Evolutionary conservation across 352 stramenopile species (phyloP), one percentile per base, ranked within the genome.

Genomic region (Globisporangium spiculum): DNA sequence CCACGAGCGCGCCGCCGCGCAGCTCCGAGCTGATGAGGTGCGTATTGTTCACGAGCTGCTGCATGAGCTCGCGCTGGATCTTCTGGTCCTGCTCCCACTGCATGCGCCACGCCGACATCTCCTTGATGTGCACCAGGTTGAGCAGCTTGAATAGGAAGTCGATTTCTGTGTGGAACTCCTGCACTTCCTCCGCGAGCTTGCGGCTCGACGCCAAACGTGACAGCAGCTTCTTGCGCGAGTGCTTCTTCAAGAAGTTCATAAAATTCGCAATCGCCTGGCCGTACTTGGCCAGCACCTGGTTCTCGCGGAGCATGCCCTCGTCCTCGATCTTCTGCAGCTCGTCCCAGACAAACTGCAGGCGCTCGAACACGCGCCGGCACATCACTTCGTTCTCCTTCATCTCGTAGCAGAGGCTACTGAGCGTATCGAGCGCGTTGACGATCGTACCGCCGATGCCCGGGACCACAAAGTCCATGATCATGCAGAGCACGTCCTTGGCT

Each of bases 321-420:
- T 78, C 72, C 66, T 69, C 52, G 63, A 83, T 77, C 69, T 79
- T 75, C 58, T 72, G 67, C 27, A 83, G 73, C 54, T 81, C 75
- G 50, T 73, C 69, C 36, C 68, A 55, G 50, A 84, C 67, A 36
- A 76, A 78, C 67, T 66, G 65, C 62, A 75, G 56, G 4, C 70
- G 72, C 54, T 65, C 52, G 38, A 68, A 54, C 44, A 77, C 68
- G 26, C 41, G 48, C 48, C 34, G n/a, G 34, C 72, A 75, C 60
- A 69, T 56, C 14, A 64, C 60, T 27, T 72, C 60, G 48, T 66
- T 63, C 62, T 78, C 72, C 52, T 75, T 72, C 61, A 75, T 63
- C 32, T 75, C 61, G 27, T 67, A 60, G 44, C 75, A 76, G 9
- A 81, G 67, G 26, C 63, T 61, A 22, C 72, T 22, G 56, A 78